Percentiles rank a stretch among this genome's conserved stretches.
These are phyloP conservation scores for Zygosaccharomyces pseudobailii DNA, from an alignment of 1,139 yeast genomes.

Conservation along the genomic window DNA sequence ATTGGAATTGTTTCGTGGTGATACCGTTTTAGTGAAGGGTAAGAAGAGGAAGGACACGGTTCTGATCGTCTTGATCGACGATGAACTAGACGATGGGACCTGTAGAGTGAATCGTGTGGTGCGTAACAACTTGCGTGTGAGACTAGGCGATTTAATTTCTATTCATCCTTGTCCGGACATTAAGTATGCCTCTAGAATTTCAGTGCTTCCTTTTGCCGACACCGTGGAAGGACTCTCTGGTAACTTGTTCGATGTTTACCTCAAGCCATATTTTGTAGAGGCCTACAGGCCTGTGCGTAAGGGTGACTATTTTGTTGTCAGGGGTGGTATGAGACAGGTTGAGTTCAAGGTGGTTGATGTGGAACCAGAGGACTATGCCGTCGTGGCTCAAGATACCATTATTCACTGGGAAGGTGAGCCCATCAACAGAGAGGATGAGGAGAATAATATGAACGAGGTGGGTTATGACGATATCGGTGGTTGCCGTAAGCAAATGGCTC, in stretches of 20 bases:
- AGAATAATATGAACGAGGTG: slow-evolving; percentile 82
- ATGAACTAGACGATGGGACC: slow-evolving; percentile 93
- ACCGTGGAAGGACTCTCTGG: slow-evolving; percentile 98
- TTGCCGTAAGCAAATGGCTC: slow-evolving; percentile 98
- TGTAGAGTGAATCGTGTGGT: slow-evolving; percentile 94
- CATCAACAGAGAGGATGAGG: slow-evolving; percentile 97
- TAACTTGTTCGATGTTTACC: slow-evolving; percentile 90
- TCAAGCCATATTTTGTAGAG: slow-evolving; percentile 97
- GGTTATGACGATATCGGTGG: slow-evolving; percentile 99
- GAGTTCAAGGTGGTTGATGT: slow-evolving; percentile 98
- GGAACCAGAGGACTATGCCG: slow-evolving; percentile 95
- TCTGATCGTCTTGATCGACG: slow-evolving; percentile 93
- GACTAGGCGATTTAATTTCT: slow-evolving; percentile 87
- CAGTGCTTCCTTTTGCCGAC: slow-evolving; percentile 96
- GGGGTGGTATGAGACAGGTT: slow-evolving; percentile 99
- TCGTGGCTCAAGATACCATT: slow-evolving; percentile 96
- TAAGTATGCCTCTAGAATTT: slow-evolving; percentile 87
- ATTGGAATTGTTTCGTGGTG: slow-evolving; percentile 94
- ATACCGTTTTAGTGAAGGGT: slow-evolving; percentile 94
- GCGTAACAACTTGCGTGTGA: slow-evolving; percentile 88
- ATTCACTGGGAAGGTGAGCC: slow-evolving; percentile 99
- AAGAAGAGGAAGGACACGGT: slow-evolving; percentile 98
- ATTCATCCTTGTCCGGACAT: slow-evolving; percentile 97
- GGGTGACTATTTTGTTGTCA: slow-evolving; percentile 92
- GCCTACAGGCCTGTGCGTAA: slow-evolving; percentile 98